Evolutionary conservation across 768 basidiomycete species (phyloP).

Genomic region (Trichaptum fuscoviolaceum): DNA sequence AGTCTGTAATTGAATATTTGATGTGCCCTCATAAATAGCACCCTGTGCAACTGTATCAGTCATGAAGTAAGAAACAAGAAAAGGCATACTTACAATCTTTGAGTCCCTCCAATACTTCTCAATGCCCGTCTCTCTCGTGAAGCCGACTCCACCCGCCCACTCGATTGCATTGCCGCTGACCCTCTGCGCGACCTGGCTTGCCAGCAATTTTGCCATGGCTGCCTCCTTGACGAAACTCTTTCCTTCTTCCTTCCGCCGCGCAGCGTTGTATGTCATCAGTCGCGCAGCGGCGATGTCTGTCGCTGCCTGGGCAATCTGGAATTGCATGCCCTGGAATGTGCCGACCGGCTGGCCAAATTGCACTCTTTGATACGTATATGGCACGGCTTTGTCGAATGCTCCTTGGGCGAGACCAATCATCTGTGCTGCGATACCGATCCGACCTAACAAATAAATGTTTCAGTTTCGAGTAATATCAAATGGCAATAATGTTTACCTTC

Average conservation of each 20-base stretch:
- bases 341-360: conserved; percentile 95
- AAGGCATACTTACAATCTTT: conserved; percentile 68
- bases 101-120: conserved; percentile 98
- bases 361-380: conserved; percentile 88
- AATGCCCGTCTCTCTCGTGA: conserved; percentile 89
- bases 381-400: conserved; percentile 92
- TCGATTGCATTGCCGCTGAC: conserved; percentile 91
- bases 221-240: conserved; percentile 85
- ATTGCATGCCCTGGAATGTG: conserved; percentile 93
- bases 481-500: conserved; percentile 48
- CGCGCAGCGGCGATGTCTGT: conserved; percentile 87
- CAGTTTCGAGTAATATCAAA: conserved; percentile 1
- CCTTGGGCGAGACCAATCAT: conserved; percentile 99
- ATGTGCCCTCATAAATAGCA: conserved; percentile 91
- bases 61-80: conserved; percentile 8
- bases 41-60: conserved; percentile 41
- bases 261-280: conserved; percentile 93
- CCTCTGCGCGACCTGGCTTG: conserved; percentile 82
- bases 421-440: conserved; percentile 97
- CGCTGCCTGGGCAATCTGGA: conserved; percentile 89
- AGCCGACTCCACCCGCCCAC: conserved; percentile 92
- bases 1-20: conserved; percentile 97
- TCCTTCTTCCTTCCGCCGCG: conserved; percentile 90
- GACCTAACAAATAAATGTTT: conserved; percentile 36
- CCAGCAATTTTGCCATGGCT: conserved; percentile 96